Evolutionary conservation across 352 stramenopile genomes (phyloP).

Genomic region (Globisporangium cederbergense): DNA sequence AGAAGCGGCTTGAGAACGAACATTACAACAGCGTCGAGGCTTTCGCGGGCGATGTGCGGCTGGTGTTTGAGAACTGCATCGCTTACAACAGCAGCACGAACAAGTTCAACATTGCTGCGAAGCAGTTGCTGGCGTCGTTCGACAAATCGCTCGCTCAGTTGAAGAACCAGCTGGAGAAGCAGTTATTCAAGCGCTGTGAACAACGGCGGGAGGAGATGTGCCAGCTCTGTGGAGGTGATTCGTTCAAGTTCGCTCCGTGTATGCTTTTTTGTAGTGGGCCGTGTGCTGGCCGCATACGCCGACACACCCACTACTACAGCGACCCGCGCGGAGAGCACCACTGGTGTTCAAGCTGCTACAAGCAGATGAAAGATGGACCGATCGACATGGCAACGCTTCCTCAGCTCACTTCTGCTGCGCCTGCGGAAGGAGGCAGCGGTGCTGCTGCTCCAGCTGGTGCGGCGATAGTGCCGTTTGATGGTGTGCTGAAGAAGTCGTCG

Average conservation of each 20-base stretch:
- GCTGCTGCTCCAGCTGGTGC: slow-evolving; percentile 19
- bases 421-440: slow-evolving; percentile 30
- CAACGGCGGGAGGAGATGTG: slow-evolving; percentile 86
- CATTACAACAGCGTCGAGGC: slow-evolving; percentile 91
- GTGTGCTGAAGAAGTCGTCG: slow-evolving; percentile 90
- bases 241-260: slow-evolving; percentile 88
- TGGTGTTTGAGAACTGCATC: slow-evolving; percentile 90
- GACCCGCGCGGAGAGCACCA: slow-evolving; percentile 81
- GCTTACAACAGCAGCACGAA: slow-evolving; percentile 89
- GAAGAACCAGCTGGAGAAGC: slow-evolving; percentile 80
- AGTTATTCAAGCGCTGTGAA: slow-evolving; percentile 83
- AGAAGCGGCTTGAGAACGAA: slow-evolving; percentile 93
- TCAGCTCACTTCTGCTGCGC: slow-evolving; percentile 62
- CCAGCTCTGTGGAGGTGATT: slow-evolving; percentile 84
- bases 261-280: slow-evolving; percentile 89
- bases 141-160: slow-evolving; percentile 60
- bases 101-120: slow-evolving; percentile 86
- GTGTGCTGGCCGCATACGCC: slow-evolving; percentile 76
- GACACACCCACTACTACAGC: slow-evolving; percentile 87
- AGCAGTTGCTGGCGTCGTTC: slow-evolving; percentile 75
- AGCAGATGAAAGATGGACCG: slow-evolving; percentile 88
- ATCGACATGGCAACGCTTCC: slow-evolving; percentile 90
- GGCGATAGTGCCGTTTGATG: slow-evolving; percentile 37
- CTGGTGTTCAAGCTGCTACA: slow-evolving; percentile 88
- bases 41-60: slow-evolving; percentile 82